Conservation (phyloP, 2,329 filamentous ascomycete genomes). For the Aspergillus carbonarius region DNA sequence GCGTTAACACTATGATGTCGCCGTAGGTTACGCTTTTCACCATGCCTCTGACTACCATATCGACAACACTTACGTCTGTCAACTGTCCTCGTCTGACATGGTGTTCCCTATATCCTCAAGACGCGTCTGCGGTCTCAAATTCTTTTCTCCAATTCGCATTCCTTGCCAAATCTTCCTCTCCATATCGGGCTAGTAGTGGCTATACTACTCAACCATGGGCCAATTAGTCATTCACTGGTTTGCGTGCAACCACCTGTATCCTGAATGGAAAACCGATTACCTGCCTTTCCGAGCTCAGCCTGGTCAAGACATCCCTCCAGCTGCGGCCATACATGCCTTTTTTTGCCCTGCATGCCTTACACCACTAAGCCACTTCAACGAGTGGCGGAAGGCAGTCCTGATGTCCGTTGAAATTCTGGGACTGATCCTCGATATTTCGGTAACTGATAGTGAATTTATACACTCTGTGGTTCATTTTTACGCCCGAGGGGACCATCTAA, state of each 20-base stretch:
- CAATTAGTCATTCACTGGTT: conserved; percentile 11
- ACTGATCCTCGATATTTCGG: conserved; percentile 3
- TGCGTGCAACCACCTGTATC: conserved; percentile 4
- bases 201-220: not conserved
- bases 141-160: too few species aligned
- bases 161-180: not conserved
- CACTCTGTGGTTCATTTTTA: conserved; percentile 10
- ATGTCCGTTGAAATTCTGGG: conserved; percentile 2
- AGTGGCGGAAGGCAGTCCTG: not conserved
- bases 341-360: conserved; percentile 8
- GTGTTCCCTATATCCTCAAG: too few species aligned
- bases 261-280: not conserved
- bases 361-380: not conserved
- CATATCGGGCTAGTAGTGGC: not conserved
- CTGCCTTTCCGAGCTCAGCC: conserved; percentile 1
- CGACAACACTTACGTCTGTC: too few species aligned
- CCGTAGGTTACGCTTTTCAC: too few species aligned
- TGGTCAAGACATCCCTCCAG: not conserved
- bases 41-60: too few species aligned
- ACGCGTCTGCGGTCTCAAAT: too few species aligned
- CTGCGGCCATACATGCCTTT: not conserved
- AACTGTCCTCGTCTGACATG: too few species aligned
- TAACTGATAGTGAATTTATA: conserved; percentile 2
- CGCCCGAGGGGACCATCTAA: conserved; percentile 13
- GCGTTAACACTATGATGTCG: too few species aligned